Evolutionary conservation across 306 rosid genomes (phyloP).

Genomic region (Vigna unguiculata): DNA sequence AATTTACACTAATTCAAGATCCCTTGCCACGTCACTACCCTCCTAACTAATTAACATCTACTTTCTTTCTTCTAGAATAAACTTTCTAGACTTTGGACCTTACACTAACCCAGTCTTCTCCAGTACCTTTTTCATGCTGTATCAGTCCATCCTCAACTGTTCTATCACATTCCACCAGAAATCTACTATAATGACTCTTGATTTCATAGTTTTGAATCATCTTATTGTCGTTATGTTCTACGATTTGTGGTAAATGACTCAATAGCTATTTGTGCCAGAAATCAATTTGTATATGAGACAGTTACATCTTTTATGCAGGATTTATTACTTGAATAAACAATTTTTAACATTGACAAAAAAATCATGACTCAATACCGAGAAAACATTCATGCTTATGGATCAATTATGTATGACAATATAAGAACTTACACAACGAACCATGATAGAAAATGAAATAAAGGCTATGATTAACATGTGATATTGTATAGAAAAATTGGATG

Average conservation of each 20-base stretch:
- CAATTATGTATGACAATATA: background rate
- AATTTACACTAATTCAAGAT: too few relatives aligned
- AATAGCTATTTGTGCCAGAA: slow-evolving; percentile 9
- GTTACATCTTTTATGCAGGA: background rate
- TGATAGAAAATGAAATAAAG: slow-evolving; percentile 10
- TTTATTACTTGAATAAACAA: background rate
- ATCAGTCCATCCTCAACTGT: too few relatives aligned
- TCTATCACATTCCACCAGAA: slow-evolving; percentile 4
- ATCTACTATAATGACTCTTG: slow-evolving; percentile 1
- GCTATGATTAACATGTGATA: background rate
- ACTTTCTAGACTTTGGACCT: too few relatives aligned
- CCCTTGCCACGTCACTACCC: too few relatives aligned
- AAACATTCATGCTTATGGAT: background rate
- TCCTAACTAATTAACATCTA: too few relatives aligned
- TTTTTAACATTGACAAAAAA: background rate
- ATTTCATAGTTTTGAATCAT: background rate
- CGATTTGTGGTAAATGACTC: background rate
- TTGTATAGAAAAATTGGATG: slow-evolving; percentile 24
- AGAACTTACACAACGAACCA: background rate
- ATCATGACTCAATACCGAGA: background rate
- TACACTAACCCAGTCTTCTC: too few relatives aligned
- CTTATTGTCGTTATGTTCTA: background rate
- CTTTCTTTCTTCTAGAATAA: too few relatives aligned
- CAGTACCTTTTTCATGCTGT: too few relatives aligned
- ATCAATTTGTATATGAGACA: background rate